Evolutionary conservation across 768 basidiomycete genomes (phyloP).

Genomic region (Macrocybe gigantea): DNA sequence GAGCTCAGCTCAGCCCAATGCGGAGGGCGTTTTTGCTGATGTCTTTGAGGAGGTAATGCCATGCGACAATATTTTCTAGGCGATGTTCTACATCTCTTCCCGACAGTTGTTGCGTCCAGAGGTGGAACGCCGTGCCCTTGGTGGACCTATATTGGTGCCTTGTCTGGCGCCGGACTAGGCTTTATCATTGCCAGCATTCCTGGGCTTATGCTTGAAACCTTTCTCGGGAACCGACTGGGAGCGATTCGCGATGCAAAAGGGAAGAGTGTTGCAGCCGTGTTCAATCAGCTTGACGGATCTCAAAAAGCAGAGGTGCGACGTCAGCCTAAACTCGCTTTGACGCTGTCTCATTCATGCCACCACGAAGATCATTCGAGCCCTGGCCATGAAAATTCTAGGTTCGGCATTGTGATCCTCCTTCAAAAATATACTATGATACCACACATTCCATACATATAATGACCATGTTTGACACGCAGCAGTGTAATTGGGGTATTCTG

Average conservation of each 20-base stretch:
- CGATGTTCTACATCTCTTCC: background rate
- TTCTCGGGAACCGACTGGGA: slow-evolving; percentile 87
- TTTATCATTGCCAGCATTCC: slow-evolving; percentile 75
- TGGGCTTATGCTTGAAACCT: slow-evolving; percentile 79
- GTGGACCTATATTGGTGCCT: slow-evolving; percentile 75
- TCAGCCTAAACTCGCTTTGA: background rate
- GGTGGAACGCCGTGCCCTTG: slow-evolving; percentile 64
- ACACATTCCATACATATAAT: too few species aligned
- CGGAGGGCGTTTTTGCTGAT: slow-evolving; percentile 80
- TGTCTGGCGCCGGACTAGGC: slow-evolving; percentile 63
- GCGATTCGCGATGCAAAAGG: slow-evolving; percentile 93
- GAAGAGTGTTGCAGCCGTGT: slow-evolving; percentile 87
- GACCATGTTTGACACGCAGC: too few species aligned
- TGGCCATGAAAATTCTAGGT: slow-evolving; percentile 81
- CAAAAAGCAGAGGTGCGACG: slow-evolving; percentile 82
- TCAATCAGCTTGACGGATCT: slow-evolving; percentile 62
- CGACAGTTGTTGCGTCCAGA: slow-evolving; percentile 72
- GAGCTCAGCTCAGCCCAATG: slow-evolving; percentile 51
- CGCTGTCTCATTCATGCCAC: background rate
- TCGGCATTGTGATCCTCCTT: slow-evolving; percentile 34
- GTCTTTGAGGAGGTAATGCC: slow-evolving; percentile 81
- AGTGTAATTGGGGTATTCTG: too few species aligned
- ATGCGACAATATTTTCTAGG: background rate
- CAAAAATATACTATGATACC: too few species aligned
- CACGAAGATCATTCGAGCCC: slow-evolving; percentile 66